phyloP scores from a whole-genome alignment of 768 basidiomycete genomes.

The Chlorophyllum brunneum region DNA sequence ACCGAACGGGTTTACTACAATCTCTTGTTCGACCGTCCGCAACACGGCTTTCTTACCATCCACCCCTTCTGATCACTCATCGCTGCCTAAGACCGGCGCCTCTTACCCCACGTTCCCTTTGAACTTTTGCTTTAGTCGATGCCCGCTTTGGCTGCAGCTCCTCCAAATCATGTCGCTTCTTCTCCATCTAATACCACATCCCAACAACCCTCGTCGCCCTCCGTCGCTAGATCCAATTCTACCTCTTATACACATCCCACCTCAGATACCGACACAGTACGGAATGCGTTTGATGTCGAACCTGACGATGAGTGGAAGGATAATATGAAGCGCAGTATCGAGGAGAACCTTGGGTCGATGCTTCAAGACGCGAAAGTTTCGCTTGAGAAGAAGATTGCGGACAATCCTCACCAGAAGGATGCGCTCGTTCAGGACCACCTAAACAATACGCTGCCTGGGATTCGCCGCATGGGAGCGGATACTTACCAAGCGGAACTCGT shows the following conservation, averaged over 20 bases:
- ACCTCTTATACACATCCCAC: neutral
- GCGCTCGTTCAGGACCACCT: conserved; percentile 33
- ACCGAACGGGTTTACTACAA: neutral
- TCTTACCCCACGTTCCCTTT: neutral
- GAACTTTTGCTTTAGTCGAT: conserved; percentile 25
- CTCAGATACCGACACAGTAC: neutral
- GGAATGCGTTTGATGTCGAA: conserved; percentile 35
- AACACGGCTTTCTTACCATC: neutral
- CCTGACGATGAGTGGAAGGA: conserved; percentile 56
- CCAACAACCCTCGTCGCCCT: conserved; percentile 21
- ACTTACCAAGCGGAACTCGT: conserved; percentile 40
- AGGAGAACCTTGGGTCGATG: conserved; percentile 36
- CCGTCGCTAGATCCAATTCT: conserved; percentile 1
- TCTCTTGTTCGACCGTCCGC: neutral
- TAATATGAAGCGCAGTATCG: conserved; percentile 43
- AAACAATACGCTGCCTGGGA: conserved; percentile 34
- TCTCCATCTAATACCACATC: conserved; percentile 3
- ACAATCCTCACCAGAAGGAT: conserved; percentile 29
- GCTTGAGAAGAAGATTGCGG: conserved; percentile 46
- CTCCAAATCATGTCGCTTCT: conserved; percentile 5
- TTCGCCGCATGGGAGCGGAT: conserved; percentile 42
- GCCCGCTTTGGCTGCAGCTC: conserved; percentile 28
- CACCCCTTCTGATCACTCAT: conserved; percentile 5
- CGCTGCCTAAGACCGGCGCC: neutral
- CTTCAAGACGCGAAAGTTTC: conserved; percentile 64